Conservation (phyloP, 257 asterid species). For the Jaltomata sinuosa region DNA sequence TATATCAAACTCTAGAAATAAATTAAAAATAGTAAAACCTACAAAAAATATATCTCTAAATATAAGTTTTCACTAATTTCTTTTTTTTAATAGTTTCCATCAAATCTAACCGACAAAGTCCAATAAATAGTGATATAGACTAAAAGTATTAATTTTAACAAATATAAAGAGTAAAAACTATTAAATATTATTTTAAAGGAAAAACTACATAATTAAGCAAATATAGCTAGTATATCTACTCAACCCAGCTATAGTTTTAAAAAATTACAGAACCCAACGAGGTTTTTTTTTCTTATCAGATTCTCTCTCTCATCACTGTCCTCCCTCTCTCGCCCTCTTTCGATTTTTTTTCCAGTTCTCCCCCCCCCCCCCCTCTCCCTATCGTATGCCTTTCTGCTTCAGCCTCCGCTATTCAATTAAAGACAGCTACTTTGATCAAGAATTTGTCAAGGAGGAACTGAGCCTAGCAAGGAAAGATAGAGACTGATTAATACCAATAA, state of each 20-base stretch:
- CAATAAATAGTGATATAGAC: too few relatives aligned
- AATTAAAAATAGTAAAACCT: neutral
- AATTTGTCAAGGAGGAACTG: conserved; percentile 33
- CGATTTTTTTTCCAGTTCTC: too few relatives aligned
- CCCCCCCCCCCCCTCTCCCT: too few relatives aligned
- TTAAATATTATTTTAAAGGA: too few relatives aligned
- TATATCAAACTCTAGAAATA: neutral
- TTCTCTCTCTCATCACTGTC: too few relatives aligned
- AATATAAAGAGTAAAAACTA: neutral
- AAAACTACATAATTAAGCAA: too few relatives aligned
- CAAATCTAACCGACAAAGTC: neutral
- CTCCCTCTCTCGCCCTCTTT: too few relatives aligned
- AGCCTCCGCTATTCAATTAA: neutral
- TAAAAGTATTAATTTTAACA: neutral
- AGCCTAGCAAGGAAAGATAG: conserved; percentile 34
- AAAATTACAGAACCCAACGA: too few relatives aligned
- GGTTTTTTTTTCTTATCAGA: too few relatives aligned
- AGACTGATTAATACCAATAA: conserved; percentile 41
- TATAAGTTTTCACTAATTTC: neutral
- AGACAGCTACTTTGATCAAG: conserved; percentile 6
- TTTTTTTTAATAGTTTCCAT: neutral
- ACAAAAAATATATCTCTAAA: neutral
- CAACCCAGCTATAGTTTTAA: too few relatives aligned
- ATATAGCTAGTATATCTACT: too few relatives aligned
- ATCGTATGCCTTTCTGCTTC: conserved; percentile 15